Evolutionary conservation across 2,329 filamentous ascomycete species (phyloP).

Genomic region (Sporothrix brasiliensis): DNA sequence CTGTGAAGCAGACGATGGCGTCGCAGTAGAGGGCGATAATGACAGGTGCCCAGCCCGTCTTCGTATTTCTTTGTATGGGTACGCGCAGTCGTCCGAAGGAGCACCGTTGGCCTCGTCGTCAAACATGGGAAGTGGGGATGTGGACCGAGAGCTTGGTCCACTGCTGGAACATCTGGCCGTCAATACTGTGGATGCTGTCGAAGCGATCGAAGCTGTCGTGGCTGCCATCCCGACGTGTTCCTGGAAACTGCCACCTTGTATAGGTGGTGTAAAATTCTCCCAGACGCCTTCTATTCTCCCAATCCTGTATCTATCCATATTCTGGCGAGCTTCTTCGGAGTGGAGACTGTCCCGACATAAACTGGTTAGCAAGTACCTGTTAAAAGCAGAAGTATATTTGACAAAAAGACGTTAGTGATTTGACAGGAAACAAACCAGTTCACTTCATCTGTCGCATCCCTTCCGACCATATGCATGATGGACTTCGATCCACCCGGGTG

Average conservation of each 20-base stretch:
- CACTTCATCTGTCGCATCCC: constrained; percentile 93
- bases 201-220: not conserved
- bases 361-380: not conserved
- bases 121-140: constrained; percentile 55
- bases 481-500: constrained; percentile 92
- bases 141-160: constrained; percentile 39
- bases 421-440: constrained; percentile 66
- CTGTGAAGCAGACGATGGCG: constrained; percentile 52
- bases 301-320: constrained; percentile 82
- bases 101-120: constrained; percentile 43
- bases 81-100: not conserved
- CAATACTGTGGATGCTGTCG: constrained; percentile 28
- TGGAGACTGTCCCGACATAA: constrained; percentile 65
- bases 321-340: constrained; percentile 71
- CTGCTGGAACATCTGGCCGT: constrained; percentile 35
- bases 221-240: constrained; percentile 35
- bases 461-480: constrained; percentile 89
- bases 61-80: not conserved
- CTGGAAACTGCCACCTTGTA: constrained; percentile 83
- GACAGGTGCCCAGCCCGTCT: constrained; percentile 13
- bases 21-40: constrained; percentile 56
- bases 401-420: not conserved
- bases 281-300: constrained; percentile 79
- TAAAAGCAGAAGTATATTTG: not conserved
- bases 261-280: constrained; percentile 86